A percentile compares a stretch with the other conserved stretches of the same genome.
These are phyloP conservation scores for Phylloporus rhodoxanthus DNA, from an alignment of 768 basidiomycete species.

Conservation along the genomic window DNA sequence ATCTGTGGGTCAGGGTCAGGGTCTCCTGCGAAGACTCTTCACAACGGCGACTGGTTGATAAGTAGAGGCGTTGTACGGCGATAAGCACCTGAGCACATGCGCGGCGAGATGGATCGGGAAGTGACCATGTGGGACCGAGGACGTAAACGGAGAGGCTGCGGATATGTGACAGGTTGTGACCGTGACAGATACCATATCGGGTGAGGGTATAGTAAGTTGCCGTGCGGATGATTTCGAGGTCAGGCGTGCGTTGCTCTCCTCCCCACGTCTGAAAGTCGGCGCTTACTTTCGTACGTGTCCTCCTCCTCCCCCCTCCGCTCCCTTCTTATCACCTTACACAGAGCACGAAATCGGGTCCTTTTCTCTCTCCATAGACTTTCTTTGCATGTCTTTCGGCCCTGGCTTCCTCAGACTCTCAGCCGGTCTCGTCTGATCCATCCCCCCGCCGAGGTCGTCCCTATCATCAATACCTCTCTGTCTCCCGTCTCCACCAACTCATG, in stretches of 20 bases:
- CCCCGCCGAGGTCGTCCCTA: slow-evolving; percentile 29
- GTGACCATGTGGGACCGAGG: slow-evolving; percentile 13
- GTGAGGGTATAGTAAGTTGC: neutral
- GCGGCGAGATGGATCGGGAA: neutral
- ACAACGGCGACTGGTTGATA: neutral
- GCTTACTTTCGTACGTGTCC: slow-evolving; percentile 18
- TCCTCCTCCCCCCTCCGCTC: slow-evolving; percentile 1
- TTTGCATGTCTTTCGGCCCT: slow-evolving; percentile 28
- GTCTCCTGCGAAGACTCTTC: neutral
- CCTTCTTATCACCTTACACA: neutral
- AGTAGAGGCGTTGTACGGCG: too few relatives aligned
- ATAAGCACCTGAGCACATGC: neutral
- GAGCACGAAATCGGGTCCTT: slow-evolving; percentile 6
- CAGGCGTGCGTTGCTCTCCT: slow-evolving; percentile 24
- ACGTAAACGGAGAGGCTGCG: slow-evolving; percentile 16
- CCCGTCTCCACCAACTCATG: slow-evolving; percentile 39
- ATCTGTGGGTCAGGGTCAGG: neutral
- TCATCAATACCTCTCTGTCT: slow-evolving; percentile 28
- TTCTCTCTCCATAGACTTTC: slow-evolving; percentile 4
- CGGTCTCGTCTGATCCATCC: slow-evolving; percentile 51
- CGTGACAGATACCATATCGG: slow-evolving; percentile 4
- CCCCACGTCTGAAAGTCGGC: slow-evolving; percentile 23
- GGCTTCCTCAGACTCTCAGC: slow-evolving; percentile 28
- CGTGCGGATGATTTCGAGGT: slow-evolving; percentile 8
- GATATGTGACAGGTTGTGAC: neutral